Conservation (phyloP, 2,329 filamentous ascomycete genomes). For the Scedosporium dehoogii region DNA sequence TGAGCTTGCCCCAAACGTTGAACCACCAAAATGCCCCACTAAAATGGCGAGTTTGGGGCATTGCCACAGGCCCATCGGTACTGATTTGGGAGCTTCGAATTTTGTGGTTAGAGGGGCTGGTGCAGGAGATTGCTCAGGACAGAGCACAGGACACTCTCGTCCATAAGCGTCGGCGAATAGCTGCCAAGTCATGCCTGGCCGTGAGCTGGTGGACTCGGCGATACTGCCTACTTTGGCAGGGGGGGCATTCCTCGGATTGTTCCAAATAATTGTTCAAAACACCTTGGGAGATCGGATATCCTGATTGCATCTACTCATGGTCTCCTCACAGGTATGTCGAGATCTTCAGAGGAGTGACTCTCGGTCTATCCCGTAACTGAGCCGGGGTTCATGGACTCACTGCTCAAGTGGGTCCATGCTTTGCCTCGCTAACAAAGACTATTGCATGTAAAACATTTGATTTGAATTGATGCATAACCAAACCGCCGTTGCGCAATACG, state of each 20-base stretch:
- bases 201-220: not conserved
- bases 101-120: not conserved
- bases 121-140: not conserved
- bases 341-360: no score
- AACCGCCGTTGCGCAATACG: no score
- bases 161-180: not conserved
- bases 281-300: not conserved
- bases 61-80: not conserved
- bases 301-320: not conserved
- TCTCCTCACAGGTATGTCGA: not conserved
- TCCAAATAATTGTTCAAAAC: not conserved
- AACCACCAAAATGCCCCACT: not conserved
- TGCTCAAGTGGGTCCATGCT: no score
- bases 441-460: no score
- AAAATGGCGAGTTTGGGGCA: not conserved
- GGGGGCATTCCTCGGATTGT: not conserved
- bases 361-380: no score
- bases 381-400: no score
- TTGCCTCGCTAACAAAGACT: no score
- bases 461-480: no score
- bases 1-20: no score
- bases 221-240: not conserved
- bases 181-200: not conserved
- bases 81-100: not conserved
- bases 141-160: not conserved